A percentile compares a stretch with the other conserved stretches of the same genome.
Evolutionary conservation across 179 eudicot species (phyloP).

Genomic region (Silene vulgaris): DNA sequence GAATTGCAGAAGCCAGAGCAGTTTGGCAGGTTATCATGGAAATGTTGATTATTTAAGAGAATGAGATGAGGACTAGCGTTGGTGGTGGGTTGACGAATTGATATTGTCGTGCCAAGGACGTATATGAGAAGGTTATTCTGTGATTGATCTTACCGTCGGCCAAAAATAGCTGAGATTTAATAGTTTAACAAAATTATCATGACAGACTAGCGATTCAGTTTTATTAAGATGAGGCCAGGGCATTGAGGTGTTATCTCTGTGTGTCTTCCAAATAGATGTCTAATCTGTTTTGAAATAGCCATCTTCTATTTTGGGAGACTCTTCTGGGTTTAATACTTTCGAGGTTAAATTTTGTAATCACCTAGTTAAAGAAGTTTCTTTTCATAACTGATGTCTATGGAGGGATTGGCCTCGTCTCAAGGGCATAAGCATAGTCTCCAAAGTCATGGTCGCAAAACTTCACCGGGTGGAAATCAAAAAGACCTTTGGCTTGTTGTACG

Average conservation of each 20-base stretch:
- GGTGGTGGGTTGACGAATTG: background rate
- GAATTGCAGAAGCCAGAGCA: slow-evolving; percentile 16
- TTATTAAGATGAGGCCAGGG: slow-evolving; percentile 4
- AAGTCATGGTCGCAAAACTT: slow-evolving; percentile 42
- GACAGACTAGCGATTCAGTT: slow-evolving; percentile 23
- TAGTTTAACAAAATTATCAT: background rate
- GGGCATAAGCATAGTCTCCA: slow-evolving; percentile 55
- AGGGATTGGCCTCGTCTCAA: slow-evolving; percentile 49
- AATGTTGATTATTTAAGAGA: background rate
- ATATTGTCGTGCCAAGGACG: slow-evolving; percentile 3
- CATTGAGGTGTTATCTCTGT: slow-evolving; percentile 8
- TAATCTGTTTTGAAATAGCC: background rate
- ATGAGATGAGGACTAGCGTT: slow-evolving; percentile 11
- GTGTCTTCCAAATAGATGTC: slow-evolving; percentile 6
- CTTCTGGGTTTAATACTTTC: background rate
- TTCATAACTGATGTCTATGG: slow-evolving; percentile 32
- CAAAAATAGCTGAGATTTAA: slow-evolving; percentile 22
- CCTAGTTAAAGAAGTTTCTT: background rate
- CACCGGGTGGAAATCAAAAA: slow-evolving; percentile 43
- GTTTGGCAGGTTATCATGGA: background rate
- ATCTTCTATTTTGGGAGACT: slow-evolving; percentile 8
- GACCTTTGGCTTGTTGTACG: slow-evolving; percentile 62
- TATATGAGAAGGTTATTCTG: background rate
- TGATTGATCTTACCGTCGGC: background rate
- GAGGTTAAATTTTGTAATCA: slow-evolving; percentile 1